A percentile compares a stretch with the other conserved stretches of the same genome.
phyloP scores from a whole-genome alignment of 306 rosid genomes.

The Cicer judaicum region DNA sequence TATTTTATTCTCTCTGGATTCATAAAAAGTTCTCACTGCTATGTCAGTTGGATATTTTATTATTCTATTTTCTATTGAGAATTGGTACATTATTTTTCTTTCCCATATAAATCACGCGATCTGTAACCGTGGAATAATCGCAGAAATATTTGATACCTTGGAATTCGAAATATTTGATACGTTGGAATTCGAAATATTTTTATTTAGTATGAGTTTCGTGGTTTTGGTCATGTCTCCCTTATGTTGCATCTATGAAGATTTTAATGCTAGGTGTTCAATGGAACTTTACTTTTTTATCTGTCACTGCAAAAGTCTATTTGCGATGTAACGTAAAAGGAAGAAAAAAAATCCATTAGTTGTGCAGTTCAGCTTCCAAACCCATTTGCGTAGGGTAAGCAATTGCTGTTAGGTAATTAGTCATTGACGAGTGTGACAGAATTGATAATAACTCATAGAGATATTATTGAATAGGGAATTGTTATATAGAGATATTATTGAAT shows the following conservation, averaged over 20 bases:
- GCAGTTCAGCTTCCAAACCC: constrained; percentile 30
- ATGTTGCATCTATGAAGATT: not conserved
- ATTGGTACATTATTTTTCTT: no score
- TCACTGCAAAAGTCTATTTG: not conserved
- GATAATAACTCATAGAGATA: not conserved
- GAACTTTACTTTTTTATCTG: constrained; percentile 28
- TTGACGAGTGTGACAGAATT: constrained; percentile 1
- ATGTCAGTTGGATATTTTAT: not conserved
- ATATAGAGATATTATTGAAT: not conserved
- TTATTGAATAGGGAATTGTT: no score
- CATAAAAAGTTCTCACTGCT: not conserved
- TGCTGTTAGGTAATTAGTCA: constrained; percentile 4
- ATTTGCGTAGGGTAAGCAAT: not conserved
- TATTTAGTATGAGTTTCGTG: no score
- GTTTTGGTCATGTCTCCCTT: not conserved
- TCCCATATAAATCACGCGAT: no score
- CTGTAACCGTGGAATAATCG: no score
- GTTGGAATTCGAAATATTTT: no score
- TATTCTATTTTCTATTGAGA: not conserved
- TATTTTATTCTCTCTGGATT: not conserved
- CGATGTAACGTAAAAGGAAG: constrained; percentile 39
- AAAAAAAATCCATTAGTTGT: constrained; percentile 29
- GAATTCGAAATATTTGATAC: no score
- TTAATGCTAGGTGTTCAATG: not conserved
- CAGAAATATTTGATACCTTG: no score